Conservation (phyloP, 2,329 filamentous ascomycete species). For the Epichloe elymi region DNA sequence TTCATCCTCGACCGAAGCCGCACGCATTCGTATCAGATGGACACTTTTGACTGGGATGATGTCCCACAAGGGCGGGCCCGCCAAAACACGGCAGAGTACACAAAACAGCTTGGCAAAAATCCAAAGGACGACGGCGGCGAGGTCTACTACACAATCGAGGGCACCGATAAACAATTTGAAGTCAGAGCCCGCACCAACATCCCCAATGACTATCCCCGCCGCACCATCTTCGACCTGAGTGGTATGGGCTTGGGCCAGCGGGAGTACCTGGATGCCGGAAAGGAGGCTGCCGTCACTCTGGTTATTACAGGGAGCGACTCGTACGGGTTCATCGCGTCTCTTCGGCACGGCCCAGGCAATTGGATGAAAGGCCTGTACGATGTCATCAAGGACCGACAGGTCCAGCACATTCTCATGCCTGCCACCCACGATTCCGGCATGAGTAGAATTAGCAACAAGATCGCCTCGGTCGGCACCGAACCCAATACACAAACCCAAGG, state of each 20-base stretch:
- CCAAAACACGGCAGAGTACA: slow-evolving; percentile 18
- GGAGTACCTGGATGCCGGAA: slow-evolving; percentile 19
- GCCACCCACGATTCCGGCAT: slow-evolving; percentile 38
- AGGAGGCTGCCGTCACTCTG: slow-evolving; percentile 17
- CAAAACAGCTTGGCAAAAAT: slow-evolving; percentile 7
- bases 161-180: slow-evolving; percentile 18
- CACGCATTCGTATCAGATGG: slow-evolving; percentile 20
- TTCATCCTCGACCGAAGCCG: slow-evolving; percentile 13
- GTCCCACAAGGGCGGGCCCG: slow-evolving; percentile 19
- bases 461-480: slow-evolving; percentile 21
- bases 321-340: slow-evolving; percentile 19
- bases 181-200: slow-evolving; percentile 19
- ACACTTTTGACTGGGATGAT: slow-evolving; percentile 19
- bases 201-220: slow-evolving; percentile 12
- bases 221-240: slow-evolving; percentile 17
- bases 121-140: slow-evolving; percentile 17
- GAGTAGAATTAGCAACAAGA: slow-evolving; percentile 24
- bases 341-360: slow-evolving; percentile 15
- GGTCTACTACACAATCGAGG: slow-evolving; percentile 18
- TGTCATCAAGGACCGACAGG: slow-evolving; percentile 22
- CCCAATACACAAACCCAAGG: slow-evolving; percentile 32
- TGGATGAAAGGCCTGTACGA: slow-evolving; percentile 22
- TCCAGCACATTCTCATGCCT: slow-evolving; percentile 33
- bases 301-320: slow-evolving; percentile 22
- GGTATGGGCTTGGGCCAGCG: slow-evolving; percentile 21